phyloP scores from a whole-genome alignment of 2,329 filamentous ascomycete species.

The Didymella lethalis region DNA sequence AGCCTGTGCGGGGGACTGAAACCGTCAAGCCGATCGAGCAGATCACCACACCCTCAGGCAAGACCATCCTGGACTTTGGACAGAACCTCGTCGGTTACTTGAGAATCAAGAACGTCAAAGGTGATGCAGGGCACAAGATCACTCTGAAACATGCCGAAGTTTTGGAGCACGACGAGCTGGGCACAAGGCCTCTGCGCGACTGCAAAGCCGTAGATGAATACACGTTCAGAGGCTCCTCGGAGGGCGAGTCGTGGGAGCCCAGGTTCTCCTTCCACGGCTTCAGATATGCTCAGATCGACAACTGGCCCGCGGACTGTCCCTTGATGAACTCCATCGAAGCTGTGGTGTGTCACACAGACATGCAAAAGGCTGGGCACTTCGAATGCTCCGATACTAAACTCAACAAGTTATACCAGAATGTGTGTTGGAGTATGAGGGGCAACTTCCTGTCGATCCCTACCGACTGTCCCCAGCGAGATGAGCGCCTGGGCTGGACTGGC shows the following conservation, averaged over 20 bases:
- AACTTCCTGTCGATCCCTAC: constrained; percentile 56
- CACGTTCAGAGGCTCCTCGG: background rate
- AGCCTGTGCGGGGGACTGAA: background rate
- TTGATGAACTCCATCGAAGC: constrained; percentile 3
- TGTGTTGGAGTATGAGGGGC: constrained; percentile 63
- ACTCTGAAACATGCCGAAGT: background rate
- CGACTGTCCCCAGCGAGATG: constrained; percentile 64
- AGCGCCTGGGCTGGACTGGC: constrained; percentile 63
- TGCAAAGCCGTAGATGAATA: background rate
- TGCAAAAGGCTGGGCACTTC: constrained; percentile 5
- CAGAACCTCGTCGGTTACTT: background rate
- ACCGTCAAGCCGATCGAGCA: background rate
- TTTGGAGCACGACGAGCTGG: background rate
- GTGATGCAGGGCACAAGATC: background rate
- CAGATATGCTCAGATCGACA: background rate
- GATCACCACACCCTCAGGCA: background rate
- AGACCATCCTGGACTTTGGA: background rate
- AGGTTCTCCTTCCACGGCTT: background rate
- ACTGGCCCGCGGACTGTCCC: background rate
- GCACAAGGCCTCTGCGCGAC: background rate
- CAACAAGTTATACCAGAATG: constrained; percentile 63
- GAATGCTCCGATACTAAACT: background rate
- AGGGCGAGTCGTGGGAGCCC: background rate
- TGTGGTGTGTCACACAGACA: constrained; percentile 5
- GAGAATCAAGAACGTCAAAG: background rate